Conservation (phyloP, 2,329 filamentous ascomycete species). For the Bertia moriformis region DNA sequence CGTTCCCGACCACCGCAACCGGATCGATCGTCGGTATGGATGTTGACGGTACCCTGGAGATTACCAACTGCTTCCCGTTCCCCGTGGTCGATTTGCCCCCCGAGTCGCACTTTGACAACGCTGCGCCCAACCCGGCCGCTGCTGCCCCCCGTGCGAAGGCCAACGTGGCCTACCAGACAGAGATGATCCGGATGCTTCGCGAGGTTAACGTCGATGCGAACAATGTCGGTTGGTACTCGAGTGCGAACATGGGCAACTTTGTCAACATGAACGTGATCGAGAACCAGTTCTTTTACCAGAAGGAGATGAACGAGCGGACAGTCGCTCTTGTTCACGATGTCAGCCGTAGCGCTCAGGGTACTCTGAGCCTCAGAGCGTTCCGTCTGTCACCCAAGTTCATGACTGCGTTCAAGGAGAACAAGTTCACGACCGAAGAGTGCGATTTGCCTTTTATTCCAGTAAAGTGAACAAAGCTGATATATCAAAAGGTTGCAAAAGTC, state of each 20-base stretch:
- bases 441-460: slow-evolving; percentile 9
- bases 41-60: slow-evolving; percentile 61
- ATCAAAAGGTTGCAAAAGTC: slow-evolving; percentile 86
- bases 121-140: slow-evolving; percentile 62
- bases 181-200: slow-evolving; percentile 93
- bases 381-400: slow-evolving; percentile 78
- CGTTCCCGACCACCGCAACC: slow-evolving; percentile 78
- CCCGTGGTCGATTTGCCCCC: slow-evolving; percentile 63
- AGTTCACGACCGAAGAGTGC: slow-evolving; percentile 92
- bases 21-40: slow-evolving; percentile 92
- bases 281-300: slow-evolving; percentile 96
- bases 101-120: slow-evolving; percentile 60
- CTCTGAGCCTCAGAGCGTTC: slow-evolving; percentile 80
- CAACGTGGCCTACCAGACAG: slow-evolving; percentile 75
- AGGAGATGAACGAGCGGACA: slow-evolving; percentile 68
- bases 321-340: slow-evolving; percentile 89
- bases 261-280: slow-evolving; percentile 89
- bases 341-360: slow-evolving; percentile 84
- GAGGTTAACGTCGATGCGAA: slow-evolving; percentile 98
- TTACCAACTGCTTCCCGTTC: slow-evolving; percentile 93
- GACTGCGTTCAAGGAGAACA: slow-evolving; percentile 84
- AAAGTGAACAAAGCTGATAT: no score
- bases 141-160: slow-evolving; percentile 84
- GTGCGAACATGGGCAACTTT: slow-evolving; percentile 97
- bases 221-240: slow-evolving; percentile 97